Percentiles rank a stretch among this genome's conserved stretches.
These are phyloP conservation scores for Jaapia argillacea DNA, from an alignment of 768 basidiomycete species.

Conservation along the genomic window DNA sequence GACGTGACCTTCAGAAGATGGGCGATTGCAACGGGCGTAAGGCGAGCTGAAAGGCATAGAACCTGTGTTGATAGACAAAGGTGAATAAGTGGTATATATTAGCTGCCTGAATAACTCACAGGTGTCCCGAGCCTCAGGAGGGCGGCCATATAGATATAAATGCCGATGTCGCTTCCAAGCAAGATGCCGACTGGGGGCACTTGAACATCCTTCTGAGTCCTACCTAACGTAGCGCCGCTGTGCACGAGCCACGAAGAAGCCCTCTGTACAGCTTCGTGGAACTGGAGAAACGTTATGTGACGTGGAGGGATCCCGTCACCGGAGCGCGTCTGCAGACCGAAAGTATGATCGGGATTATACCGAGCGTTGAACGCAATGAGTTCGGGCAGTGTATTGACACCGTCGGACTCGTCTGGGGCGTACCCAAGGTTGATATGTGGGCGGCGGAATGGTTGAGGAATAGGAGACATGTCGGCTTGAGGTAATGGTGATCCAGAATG, in stretches of 20 bases:
- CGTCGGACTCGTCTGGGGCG: slow-evolving; percentile 15
- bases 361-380: slow-evolving; percentile 26
- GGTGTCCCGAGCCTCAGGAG: slow-evolving; percentile 26
- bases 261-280: slow-evolving; percentile 21
- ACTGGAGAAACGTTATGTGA: slow-evolving; percentile 24
- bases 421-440: slow-evolving; percentile 26
- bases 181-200: slow-evolving; percentile 26
- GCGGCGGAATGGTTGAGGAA: slow-evolving; percentile 21
- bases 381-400: slow-evolving; percentile 25
- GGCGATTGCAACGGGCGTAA: slow-evolving; percentile 24
- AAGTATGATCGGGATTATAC: slow-evolving; percentile 25
- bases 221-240: slow-evolving; percentile 17
- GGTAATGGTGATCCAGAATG: too few relatives aligned
- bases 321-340: slow-evolving; percentile 22
- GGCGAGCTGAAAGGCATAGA: slow-evolving; percentile 25
- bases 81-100: background rate
- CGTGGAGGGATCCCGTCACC: slow-evolving; percentile 15
- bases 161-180: slow-evolving; percentile 25
- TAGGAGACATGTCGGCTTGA: too few relatives aligned
- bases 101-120: slow-evolving; percentile 13
- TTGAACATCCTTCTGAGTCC: slow-evolving; percentile 13
- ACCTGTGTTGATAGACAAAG: slow-evolving; percentile 14
- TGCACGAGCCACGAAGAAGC: slow-evolving; percentile 25
- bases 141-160: slow-evolving; percentile 28
- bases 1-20: slow-evolving; percentile 24